phyloP scores from a whole-genome alignment of 805 yeast genomes.

The Ogataea pini region DNA sequence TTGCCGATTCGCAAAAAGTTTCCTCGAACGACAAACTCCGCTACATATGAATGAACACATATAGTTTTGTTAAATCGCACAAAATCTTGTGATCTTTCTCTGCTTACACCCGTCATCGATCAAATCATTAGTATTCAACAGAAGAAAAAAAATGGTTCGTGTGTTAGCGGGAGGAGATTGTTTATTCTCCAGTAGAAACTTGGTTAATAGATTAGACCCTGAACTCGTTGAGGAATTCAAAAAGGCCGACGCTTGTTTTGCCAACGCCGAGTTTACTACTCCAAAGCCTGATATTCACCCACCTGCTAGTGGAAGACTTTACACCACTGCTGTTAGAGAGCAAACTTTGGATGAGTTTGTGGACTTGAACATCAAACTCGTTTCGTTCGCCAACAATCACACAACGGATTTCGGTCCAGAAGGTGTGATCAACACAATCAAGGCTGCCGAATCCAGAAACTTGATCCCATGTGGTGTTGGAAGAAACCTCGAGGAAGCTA shows the following conservation, averaged over 20 bases:
- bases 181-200: constrained; percentile 30
- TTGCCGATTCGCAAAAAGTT: background rate
- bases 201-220: constrained; percentile 29
- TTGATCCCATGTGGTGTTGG: constrained; percentile 30
- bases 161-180: constrained; percentile 34
- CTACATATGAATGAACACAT: no score
- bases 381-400: constrained; percentile 33
- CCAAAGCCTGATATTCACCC: constrained; percentile 30
- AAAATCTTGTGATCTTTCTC: background rate
- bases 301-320: constrained; percentile 30
- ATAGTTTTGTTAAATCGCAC: background rate
- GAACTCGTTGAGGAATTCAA: constrained; percentile 25
- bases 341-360: constrained; percentile 28
- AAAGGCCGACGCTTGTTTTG: constrained; percentile 29
- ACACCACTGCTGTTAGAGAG: constrained; percentile 30
- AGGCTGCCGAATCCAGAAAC: constrained; percentile 28
- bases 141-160: constrained; percentile 12
- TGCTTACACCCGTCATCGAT: no score
- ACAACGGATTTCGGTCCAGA: constrained; percentile 31
- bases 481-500: constrained; percentile 30
- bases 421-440: constrained; percentile 29
- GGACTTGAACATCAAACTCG: constrained; percentile 27
- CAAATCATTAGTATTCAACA: no score
- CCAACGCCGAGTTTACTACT: constrained; percentile 33
- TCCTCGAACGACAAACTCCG: no score